Conservation (phyloP, 495 filamentous ascomycete species). For the Neurospora tetraspora region DNA sequence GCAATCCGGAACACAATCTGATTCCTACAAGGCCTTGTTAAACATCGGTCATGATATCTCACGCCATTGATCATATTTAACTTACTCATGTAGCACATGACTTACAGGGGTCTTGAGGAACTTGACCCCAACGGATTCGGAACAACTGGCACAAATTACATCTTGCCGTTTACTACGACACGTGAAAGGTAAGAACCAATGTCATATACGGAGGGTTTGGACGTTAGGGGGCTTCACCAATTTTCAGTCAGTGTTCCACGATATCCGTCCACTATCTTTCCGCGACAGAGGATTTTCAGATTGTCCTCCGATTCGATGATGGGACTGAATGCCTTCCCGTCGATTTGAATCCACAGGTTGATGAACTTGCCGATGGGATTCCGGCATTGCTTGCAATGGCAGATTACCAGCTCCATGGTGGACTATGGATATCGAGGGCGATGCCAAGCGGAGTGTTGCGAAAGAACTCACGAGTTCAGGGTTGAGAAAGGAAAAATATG, state of each 20-base stretch:
- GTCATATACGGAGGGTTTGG: not conserved
- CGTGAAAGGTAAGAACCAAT: not conserved
- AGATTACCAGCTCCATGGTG: slow-evolving; percentile 24
- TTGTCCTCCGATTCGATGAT: slow-evolving; percentile 15
- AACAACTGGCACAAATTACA: slow-evolving; percentile 20
- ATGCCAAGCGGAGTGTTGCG: not conserved
- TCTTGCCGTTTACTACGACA: slow-evolving; percentile 21
- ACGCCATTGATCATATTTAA: not conserved
- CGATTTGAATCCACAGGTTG: slow-evolving; percentile 37
- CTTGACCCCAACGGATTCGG: slow-evolving; percentile 16
- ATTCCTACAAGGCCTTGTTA: slow-evolving; percentile 9
- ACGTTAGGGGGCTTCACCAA: not conserved
- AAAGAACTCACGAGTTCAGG: not conserved
- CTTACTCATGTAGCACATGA: slow-evolving; percentile 27
- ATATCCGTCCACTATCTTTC: too few species aligned
- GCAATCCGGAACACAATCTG: slow-evolving; percentile 17
- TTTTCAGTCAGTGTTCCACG: too few species aligned
- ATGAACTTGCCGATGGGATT: slow-evolving; percentile 23
- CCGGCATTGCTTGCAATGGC: slow-evolving; percentile 31
- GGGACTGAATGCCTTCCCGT: slow-evolving; percentile 30
- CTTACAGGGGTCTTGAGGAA: slow-evolving; percentile 23
- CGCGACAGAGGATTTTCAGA: too few species aligned
- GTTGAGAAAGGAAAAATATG: not conserved
- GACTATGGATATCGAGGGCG: not conserved
- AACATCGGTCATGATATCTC: not conserved